These are phyloP conservation scores for Helicocarpus griseus DNA, from an alignment of 2,329 filamentous ascomycete species.

Conservation along the genomic window DNA sequence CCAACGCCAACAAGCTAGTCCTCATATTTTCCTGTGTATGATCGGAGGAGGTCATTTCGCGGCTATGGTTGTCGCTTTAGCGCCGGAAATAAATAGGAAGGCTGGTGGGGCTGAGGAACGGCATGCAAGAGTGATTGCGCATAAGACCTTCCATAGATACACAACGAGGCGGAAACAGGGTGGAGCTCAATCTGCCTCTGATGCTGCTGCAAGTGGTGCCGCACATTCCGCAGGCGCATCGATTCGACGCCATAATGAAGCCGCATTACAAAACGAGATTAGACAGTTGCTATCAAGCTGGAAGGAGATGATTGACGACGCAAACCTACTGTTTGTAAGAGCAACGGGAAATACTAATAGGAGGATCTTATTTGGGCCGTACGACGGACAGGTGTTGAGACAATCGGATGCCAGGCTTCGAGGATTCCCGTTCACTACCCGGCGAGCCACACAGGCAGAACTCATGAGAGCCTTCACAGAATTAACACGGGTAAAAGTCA, in stretches of 20 bases:
- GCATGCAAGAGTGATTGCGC: constrained; percentile 78
- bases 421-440: constrained; percentile 86
- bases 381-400: constrained; percentile 75
- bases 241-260: constrained; percentile 87
- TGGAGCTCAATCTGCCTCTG: constrained; percentile 87
- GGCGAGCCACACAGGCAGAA: constrained; percentile 84
- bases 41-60: constrained; percentile 97
- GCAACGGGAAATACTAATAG: constrained; percentile 82
- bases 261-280: constrained; percentile 80
- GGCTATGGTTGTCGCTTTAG: constrained; percentile 84
- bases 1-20: constrained; percentile 48
- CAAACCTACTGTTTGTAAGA: constrained; percentile 78
- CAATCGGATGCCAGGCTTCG: constrained; percentile 71
- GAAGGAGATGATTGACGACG: constrained; percentile 73
- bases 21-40: constrained; percentile 95
- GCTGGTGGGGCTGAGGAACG: constrained; percentile 63
- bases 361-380: constrained; percentile 78
- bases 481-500: constrained; percentile 79
- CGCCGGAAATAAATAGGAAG: constrained; percentile 66
- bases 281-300: constrained; percentile 71
- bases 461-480: constrained; percentile 92
- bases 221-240: constrained; percentile 90
- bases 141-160: constrained; percentile 97
- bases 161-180: constrained; percentile 94
- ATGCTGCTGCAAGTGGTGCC: constrained; percentile 82